Conservation (phyloP, 768 basidiomycete genomes). For the Phaeotremella skinneri region DNA sequence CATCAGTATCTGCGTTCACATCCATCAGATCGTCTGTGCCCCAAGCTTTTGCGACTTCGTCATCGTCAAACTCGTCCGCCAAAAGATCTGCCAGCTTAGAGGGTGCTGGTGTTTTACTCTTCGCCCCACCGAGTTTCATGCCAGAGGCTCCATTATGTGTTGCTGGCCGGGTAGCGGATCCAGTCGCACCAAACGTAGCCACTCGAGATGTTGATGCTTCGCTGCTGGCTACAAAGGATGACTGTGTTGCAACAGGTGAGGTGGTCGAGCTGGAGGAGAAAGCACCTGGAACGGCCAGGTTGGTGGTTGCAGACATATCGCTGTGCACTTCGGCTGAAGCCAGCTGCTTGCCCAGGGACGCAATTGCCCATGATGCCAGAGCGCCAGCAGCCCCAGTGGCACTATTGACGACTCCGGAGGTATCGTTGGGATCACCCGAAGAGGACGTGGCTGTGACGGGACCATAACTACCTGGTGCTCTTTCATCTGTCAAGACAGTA, state of each 20-base stretch:
- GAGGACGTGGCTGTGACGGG: slow-evolving; percentile 42
- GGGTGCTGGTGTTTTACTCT: slow-evolving; percentile 50
- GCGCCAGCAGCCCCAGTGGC: slow-evolving; percentile 89
- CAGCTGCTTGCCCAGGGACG: slow-evolving; percentile 80
- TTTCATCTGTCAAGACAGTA: slow-evolving; percentile 54
- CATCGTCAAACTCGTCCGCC: slow-evolving; percentile 46
- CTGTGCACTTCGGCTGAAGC: slow-evolving; percentile 69
- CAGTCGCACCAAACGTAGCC: slow-evolving; percentile 15
- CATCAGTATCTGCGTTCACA: slow-evolving; percentile 85
- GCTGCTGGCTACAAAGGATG: slow-evolving; percentile 12
- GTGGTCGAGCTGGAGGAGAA: slow-evolving; percentile 7
- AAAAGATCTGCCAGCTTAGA: slow-evolving; percentile 57
- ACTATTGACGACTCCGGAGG: slow-evolving; percentile 67
- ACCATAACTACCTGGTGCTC: slow-evolving; percentile 32
- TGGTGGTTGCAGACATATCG: slow-evolving; percentile 57
- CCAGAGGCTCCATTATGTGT: slow-evolving; percentile 12
- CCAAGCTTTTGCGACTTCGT: slow-evolving; percentile 63
- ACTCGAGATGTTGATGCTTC: slow-evolving; percentile 19
- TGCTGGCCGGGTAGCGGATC: neutral
- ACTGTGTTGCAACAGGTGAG: slow-evolving; percentile 6
- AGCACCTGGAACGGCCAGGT: slow-evolving; percentile 12
- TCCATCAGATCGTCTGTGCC: slow-evolving; percentile 83
- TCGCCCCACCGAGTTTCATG: slow-evolving; percentile 68
- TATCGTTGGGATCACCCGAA: slow-evolving; percentile 39
- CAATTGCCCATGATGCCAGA: slow-evolving; percentile 94